Base-by-base conservation (phyloP, 352 stramenopile species). In the Aphanomyces euteiches region DNA sequence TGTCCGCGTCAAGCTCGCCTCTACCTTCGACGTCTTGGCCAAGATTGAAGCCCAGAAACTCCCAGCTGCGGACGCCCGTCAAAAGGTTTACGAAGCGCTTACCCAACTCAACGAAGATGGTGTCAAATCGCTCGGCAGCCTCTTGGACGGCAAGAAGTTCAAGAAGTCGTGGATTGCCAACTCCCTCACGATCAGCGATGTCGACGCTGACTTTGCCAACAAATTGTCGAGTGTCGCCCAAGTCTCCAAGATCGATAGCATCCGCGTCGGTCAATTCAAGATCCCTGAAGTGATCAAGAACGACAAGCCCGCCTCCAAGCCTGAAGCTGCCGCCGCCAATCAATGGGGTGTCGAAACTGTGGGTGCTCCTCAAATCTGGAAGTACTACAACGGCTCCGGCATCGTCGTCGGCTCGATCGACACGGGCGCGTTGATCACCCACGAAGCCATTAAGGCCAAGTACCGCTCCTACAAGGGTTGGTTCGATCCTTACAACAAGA, bases 401-500 rank as follows among this genome's bases (percentile, higher is more conserved):
- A 43, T 73, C 28, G 65, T 75, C 21, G 58, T 75, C 3, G 71
- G 71, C 17, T 71, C 56, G 15, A 73, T 75, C 39, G 71, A 75
- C 56, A 74, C 61, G 12, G 71, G 71, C 13, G 71, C 65, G 2
- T 39, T 17, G 21, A 15, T 40, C 19, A 70, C 37, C 5, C 71
- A 75, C 57, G 40, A 67, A 19, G 53, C 66, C 21, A 28, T 75
- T 0, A 68, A 53, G 13, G 65, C 48, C 7, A 82, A 79, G 54
- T 87, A 66, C 40, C 47, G 78, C 17, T 69, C 73, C 3, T 17
- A 66, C 38, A 77, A 78, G 13, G 81, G 81, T 13, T 89, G 81
- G 81, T 86, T 79, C 65, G 80, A 89, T 54, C 69, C 73, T 1
- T 65, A 85, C 41, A 76, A 75, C 41, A 74, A 68, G 15, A 73